phyloP scores from a whole-genome alignment of 352 stramenopile genomes.

The Pythium chondricola region DNA sequence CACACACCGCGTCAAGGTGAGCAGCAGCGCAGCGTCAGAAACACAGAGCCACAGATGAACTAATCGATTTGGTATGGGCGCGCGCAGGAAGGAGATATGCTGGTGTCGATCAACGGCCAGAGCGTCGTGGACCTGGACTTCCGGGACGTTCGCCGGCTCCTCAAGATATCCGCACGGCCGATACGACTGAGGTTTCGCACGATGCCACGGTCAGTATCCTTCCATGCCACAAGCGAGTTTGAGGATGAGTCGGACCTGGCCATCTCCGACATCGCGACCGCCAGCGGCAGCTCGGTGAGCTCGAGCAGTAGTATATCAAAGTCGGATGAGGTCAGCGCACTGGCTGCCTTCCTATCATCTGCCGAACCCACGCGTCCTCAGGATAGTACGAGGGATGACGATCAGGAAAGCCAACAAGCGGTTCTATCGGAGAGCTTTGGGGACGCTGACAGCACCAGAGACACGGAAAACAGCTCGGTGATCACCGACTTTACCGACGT shows the following conservation, averaged over 20 bases:
- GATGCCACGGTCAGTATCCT: background rate
- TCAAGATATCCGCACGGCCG: slow-evolving; percentile 59
- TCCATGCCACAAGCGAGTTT: slow-evolving; percentile 6
- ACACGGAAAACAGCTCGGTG: slow-evolving; percentile 69
- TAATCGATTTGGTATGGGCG: background rate
- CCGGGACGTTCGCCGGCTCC: slow-evolving; percentile 51
- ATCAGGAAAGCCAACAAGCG: slow-evolving; percentile 59
- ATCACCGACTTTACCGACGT: slow-evolving; percentile 49
- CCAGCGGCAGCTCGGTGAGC: slow-evolving; percentile 12
- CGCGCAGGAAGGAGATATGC: slow-evolving; percentile 64
- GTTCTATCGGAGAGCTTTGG: slow-evolving; percentile 76
- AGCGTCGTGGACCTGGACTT: slow-evolving; percentile 62
- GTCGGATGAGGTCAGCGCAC: slow-evolving; percentile 19
- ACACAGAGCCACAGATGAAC: background rate
- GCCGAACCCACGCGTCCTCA: slow-evolving; percentile 16
- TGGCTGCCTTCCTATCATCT: slow-evolving; percentile 26
- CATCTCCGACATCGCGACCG: slow-evolving; percentile 16
- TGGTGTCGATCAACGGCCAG: slow-evolving; percentile 65
- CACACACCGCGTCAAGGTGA: slow-evolving; percentile 16
- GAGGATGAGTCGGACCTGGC: slow-evolving; percentile 11
- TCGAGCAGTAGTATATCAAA: slow-evolving; percentile 5
- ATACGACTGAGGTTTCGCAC: slow-evolving; percentile 63
- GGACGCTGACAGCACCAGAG: slow-evolving; percentile 59
- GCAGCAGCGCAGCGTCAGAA: no score
- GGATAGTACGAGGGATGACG: slow-evolving; percentile 40